Base-by-base conservation (phyloP, 78 protist genomes). In the Dictyostelium firmibasis region DNA sequence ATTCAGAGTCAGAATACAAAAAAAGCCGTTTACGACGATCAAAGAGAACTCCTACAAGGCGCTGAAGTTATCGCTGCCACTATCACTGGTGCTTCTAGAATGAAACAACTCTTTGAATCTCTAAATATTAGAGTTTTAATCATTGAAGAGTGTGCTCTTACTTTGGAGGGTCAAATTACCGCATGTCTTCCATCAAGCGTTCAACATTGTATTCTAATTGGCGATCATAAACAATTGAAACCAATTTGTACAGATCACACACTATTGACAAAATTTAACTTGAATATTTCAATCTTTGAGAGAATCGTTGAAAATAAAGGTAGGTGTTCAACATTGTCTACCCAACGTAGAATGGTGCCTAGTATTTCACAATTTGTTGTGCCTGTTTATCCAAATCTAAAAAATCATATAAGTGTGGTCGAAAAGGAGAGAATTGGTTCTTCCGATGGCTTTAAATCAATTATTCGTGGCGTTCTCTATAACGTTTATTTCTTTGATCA, bases 181-280 rank as follows among this genome's bases (percentile, higher is more conserved):
- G 83, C 97, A 3, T 38, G 95, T 23, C 31, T 98, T 11, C 43
- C 84, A 23, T 25, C 44, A 31, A 35, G 60, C 14, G 14, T 70
- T 16, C 47, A 92, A 29, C 99, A 96, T 43, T 81, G 98, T 23
- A 81, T 97, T 38, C 36, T 98, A 84, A 96, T 98, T 81, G 99
- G 99, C 20, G 99, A 98, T 84, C 98, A 98, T 86, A 14, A 83
- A 72, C 99, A 98, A 85, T 96, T 98, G 79, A 83, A 97, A 27
- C 99, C 99, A 5, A 20, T 85, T 16, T 57, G 70, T 20, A 35
- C 69, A 16, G 96, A 81, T 57, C 81, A 92, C 83, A 53, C 27
- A 8, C 74, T 95, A 5, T 11, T 81, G 14, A 60, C 38, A 18
- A 70, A 94, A 60, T 85, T 67, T 29, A 78, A 85, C 18, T 41